Percentiles rank a stretch among this genome's conserved stretches.
Conservation (phyloP, 768 basidiomycete species). For the Boletellus sp. region DNA sequence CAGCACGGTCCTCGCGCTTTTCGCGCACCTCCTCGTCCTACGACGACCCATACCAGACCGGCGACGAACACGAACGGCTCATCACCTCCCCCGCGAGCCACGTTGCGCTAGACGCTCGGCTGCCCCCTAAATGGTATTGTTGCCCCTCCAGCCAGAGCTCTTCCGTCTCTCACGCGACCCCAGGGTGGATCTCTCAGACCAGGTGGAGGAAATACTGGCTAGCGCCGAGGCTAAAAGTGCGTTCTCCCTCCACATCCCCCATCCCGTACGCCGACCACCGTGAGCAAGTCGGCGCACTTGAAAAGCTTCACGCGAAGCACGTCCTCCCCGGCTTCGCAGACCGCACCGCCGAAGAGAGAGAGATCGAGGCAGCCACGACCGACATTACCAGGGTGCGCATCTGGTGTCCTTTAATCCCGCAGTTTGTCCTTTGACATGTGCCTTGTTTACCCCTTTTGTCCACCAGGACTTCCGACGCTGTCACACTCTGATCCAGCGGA, state of each 20-base stretch:
- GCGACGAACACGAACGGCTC: conserved; percentile 64
- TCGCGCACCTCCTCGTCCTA: conserved; percentile 41
- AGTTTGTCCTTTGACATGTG: conserved; percentile 3
- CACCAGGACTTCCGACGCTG: conserved; percentile 39
- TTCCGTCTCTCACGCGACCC: conserved; percentile 14
- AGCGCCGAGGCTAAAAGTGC: conserved; percentile 75
- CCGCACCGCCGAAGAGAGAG: conserved; percentile 87
- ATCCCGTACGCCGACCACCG: conserved; percentile 13
- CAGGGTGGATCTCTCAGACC: conserved; percentile 92
- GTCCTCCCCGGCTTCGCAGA: conserved; percentile 95
- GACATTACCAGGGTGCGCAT: conserved; percentile 79
- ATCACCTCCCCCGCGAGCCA: conserved; percentile 49
- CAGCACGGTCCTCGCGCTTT: conserved; percentile 39
- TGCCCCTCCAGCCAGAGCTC: background rate
- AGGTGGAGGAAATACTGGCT: conserved; percentile 76
- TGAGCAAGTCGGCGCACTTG: conserved; percentile 72
- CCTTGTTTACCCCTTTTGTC: conserved; percentile 5
- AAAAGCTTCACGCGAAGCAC: conserved; percentile 95
- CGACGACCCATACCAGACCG: conserved; percentile 43
- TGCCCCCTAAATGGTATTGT: conserved; percentile 85
- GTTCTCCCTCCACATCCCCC: conserved; percentile 23
- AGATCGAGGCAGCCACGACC: conserved; percentile 82
- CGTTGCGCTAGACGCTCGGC: conserved; percentile 50
- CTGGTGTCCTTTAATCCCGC: conserved; percentile 9
- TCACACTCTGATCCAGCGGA: conserved; percentile 60